Evolutionary conservation across 768 basidiomycete species (phyloP).

Genomic region (Favolaschia claudopus): DNA sequence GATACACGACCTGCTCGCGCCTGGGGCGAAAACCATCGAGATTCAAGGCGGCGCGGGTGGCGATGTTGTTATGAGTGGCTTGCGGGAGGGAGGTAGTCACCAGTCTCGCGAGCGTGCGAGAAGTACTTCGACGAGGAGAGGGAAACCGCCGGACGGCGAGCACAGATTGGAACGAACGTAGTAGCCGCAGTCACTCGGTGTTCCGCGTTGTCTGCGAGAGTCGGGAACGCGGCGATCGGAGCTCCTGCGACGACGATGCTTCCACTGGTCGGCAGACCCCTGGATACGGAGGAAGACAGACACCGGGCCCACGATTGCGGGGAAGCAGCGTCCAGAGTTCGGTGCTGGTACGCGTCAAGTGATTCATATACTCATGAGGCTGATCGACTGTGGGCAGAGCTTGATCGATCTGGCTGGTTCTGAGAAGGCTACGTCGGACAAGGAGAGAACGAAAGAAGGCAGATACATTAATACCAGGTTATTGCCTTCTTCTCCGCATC

Average conservation of each 20-base stretch:
- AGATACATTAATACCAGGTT: slow-evolving; percentile 95
- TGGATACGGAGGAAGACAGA: slow-evolving; percentile 36
- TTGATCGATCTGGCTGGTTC: slow-evolving; percentile 97
- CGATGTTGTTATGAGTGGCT: slow-evolving; percentile 72
- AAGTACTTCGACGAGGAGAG: slow-evolving; percentile 87
- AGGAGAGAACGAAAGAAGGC: slow-evolving; percentile 94
- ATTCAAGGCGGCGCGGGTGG: slow-evolving; percentile 73
- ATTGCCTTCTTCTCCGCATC: background rate
- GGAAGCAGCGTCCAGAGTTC: slow-evolving; percentile 82
- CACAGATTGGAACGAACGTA: slow-evolving; percentile 99
- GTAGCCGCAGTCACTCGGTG: slow-evolving; percentile 93
- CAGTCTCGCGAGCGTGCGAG: slow-evolving; percentile 83
- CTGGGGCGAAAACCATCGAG: slow-evolving; percentile 70
- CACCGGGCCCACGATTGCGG: slow-evolving; percentile 67
- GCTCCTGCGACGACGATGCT: slow-evolving; percentile 50
- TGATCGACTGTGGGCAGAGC: slow-evolving; percentile 57
- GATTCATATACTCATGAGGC: slow-evolving; percentile 7
- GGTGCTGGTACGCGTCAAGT: slow-evolving; percentile 72
- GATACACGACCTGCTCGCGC: slow-evolving; percentile 86
- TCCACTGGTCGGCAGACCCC: slow-evolving; percentile 38
- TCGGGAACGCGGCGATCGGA: slow-evolving; percentile 61
- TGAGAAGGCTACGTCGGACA: slow-evolving; percentile 94
- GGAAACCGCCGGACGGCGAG: slow-evolving; percentile 88
- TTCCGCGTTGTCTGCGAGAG: slow-evolving; percentile 94
- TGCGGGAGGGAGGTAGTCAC: slow-evolving; percentile 96